Evolutionary conservation across 768 basidiomycete genomes (phyloP), one percentile per base, ranked within the genome.

Genomic region (Pholiota molesta): DNA sequence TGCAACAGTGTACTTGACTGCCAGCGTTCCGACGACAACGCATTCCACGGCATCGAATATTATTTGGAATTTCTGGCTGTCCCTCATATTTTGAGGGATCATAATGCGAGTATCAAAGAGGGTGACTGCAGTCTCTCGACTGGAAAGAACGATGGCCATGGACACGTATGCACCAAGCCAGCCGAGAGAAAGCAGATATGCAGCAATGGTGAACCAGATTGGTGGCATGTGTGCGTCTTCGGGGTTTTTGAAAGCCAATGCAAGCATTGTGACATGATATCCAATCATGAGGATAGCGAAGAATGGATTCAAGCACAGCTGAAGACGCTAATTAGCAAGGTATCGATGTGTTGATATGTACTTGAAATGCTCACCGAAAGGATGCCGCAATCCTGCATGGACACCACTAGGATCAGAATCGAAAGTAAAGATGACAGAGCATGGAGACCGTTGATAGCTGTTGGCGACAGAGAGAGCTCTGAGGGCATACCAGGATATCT

Each of bases 131-230:
- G 6, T 61, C 54, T 61, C 56, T 63, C 62, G 62, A 53, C 57
- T 64, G 26, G 68, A 65, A 17, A 68, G 62, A 29, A 75, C 63
- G 42, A 71, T 44, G 45, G 68, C 62, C 70, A 75, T 73, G 23
- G 70, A 66, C 26, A 71, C 60, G 58, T 71, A 72, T 5, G 70
- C 69, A 47, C 64, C 68, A 3, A 73, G 54, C 72, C 72, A 74
- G 33, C 67, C 61, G 35, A 68, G 51, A n/a, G 66, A 68, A 21
- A 74, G 65, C 17, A 72, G 28, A 55, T 68, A 73, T 2, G 68
- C 69, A 7, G 59, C 49, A n/a, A 68, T 52, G 37, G 67, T 67
- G 44, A 64, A 67, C 37, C 60, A 53, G 17, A 60, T 52, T 29
- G 59, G 44, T 9, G 21, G 52, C 23, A 60, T 60, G 9, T 60